Percentiles rank a stretch among this genome's conserved stretches.
phyloP scores from a whole-genome alignment of 2,329 filamentous ascomycete species.

The Penicillium sclerotiorum region DNA sequence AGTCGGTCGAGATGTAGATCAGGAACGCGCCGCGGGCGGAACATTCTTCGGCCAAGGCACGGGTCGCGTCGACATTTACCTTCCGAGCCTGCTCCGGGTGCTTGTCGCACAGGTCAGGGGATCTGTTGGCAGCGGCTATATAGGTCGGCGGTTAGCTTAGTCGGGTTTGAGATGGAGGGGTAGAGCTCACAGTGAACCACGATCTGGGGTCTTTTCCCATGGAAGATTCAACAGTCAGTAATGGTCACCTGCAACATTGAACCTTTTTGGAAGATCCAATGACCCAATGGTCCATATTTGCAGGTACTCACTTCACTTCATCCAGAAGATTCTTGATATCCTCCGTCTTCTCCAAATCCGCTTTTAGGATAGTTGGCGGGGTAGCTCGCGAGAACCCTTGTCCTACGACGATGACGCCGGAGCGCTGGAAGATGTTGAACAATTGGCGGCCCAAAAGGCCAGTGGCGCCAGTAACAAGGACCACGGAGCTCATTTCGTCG shows the following conservation, averaged over 20 bases:
- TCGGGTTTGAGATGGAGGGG: background rate
- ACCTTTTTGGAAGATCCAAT: background rate
- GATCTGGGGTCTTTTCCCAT: conserved; percentile 71
- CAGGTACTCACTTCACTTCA: conserved; percentile 52
- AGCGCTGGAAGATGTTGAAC: conserved; percentile 67
- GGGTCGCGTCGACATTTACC: conserved; percentile 74
- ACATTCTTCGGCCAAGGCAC: conserved; percentile 67
- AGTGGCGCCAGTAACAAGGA: conserved; percentile 79
- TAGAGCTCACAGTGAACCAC: conserved; percentile 73
- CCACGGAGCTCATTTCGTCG: conserved; percentile 55
- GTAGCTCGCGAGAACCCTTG: conserved; percentile 74
- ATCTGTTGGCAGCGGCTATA: conserved; percentile 80
- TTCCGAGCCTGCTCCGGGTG: conserved; percentile 74
- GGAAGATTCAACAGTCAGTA: no score
- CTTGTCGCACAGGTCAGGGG: conserved; percentile 80
- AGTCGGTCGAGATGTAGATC: conserved; percentile 72
- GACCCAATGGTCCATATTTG: background rate
- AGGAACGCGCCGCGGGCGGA: conserved; percentile 53
- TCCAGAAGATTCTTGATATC: conserved; percentile 53
- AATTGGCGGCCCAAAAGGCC: conserved; percentile 83
- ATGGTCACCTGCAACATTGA: no score
- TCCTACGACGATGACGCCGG: conserved; percentile 70
- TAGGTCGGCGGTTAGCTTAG: conserved; percentile 12
- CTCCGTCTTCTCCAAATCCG: conserved; percentile 52
- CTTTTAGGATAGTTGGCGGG: conserved; percentile 66